Conservation (phyloP, 2,329 filamentous ascomycete species). For the Fusarium pseudocircinatum region DNA sequence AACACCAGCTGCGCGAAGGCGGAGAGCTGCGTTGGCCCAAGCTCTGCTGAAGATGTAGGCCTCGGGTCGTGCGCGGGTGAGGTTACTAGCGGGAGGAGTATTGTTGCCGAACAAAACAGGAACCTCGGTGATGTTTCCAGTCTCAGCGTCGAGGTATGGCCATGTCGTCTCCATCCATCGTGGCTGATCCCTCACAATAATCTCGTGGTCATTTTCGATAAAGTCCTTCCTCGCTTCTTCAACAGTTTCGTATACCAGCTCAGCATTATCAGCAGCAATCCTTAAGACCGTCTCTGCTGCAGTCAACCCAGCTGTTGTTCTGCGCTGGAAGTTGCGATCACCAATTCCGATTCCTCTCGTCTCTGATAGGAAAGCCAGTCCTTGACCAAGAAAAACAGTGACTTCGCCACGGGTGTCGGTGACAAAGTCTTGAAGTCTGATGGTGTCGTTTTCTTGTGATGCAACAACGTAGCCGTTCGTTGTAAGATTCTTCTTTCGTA, state of each 20-base stretch:
- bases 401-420: conserved; percentile 45
- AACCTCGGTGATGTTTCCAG: conserved; percentile 39
- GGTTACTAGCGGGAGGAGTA: conserved; percentile 40
- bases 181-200: conserved; percentile 37
- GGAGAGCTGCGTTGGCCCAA: conserved; percentile 41
- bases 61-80: conserved; percentile 44
- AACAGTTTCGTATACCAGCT: conserved; percentile 38
- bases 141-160: conserved; percentile 37
- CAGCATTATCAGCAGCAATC: conserved; percentile 43
- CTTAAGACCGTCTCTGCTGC: conserved; percentile 41
- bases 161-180: conserved; percentile 27
- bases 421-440: conserved; percentile 43
- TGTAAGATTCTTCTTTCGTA: conserved; percentile 37
- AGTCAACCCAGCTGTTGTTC: conserved; percentile 42
- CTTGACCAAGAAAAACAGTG: conserved; percentile 41
- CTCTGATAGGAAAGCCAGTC: conserved; percentile 45
- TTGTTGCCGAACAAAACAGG: conserved; percentile 44
- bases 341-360: conserved; percentile 46
- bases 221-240: conserved; percentile 42
- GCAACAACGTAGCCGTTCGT: conserved; percentile 44
- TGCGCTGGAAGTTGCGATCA: conserved; percentile 44
- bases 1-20: conserved; percentile 40
- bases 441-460: conserved; percentile 17
- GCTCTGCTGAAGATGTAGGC: conserved; percentile 45
- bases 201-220: conserved; percentile 33